A percentile compares a stretch with the other conserved stretches of the same genome.
phyloP scores from a whole-genome alignment of 371 early-diverging fungal species.

The Mortierella sp. region DNA sequence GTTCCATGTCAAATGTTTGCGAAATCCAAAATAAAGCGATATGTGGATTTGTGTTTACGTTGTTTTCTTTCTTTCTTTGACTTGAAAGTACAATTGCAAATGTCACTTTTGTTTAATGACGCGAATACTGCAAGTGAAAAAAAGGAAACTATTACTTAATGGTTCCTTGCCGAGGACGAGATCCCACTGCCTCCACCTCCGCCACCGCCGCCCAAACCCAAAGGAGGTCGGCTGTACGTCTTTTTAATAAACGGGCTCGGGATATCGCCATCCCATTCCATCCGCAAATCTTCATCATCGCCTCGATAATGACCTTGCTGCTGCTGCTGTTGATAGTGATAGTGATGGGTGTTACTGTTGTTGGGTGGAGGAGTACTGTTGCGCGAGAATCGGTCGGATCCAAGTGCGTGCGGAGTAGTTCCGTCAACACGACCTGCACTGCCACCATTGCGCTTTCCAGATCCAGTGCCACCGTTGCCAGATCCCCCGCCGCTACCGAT shows the following conservation, averaged over 20 bases:
- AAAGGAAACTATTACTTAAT: no score
- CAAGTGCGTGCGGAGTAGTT: background rate
- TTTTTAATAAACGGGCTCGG: slow-evolving; percentile 52
- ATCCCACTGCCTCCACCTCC: background rate
- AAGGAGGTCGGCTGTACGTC: slow-evolving; percentile 16
- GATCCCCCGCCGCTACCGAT: background rate
- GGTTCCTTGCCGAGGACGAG: background rate
- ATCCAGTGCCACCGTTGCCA: background rate
- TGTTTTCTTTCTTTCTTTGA: no score
- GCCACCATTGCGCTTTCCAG: no score
- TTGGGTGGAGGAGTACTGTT: background rate
- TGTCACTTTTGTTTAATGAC: no score
- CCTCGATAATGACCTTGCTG: background rate
- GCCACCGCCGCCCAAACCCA: background rate
- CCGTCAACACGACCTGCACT: no score
- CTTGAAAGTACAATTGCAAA: no score
- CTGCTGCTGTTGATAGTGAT: background rate
- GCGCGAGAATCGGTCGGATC: background rate
- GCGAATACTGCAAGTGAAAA: no score
- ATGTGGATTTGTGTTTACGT: no score
- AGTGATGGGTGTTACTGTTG: background rate
- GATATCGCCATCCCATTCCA: slow-evolving; percentile 55
- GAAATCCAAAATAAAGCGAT: no score
- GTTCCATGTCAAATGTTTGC: no score
- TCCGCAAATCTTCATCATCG: slow-evolving; percentile 21